phyloP scores from a whole-genome alignment of 78 protist genomes.

The Cavenderia fasciculata region DNA sequence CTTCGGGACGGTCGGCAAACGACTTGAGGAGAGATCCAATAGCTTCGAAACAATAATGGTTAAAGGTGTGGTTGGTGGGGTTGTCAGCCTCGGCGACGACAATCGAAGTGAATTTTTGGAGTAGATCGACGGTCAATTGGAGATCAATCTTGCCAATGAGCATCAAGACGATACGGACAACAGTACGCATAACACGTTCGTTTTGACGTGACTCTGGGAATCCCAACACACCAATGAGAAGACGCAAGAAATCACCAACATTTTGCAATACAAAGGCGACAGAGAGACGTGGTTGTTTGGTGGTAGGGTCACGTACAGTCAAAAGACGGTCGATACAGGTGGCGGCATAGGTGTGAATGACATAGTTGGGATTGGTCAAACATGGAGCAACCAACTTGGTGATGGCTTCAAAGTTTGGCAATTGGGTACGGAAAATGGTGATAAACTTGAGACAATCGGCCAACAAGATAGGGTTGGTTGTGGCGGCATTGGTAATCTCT shows the following conservation, averaged over 20 bases:
- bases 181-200: conserved; percentile 73
- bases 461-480: conserved; percentile 69
- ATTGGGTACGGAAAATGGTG: conserved; percentile 85
- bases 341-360: conserved; percentile 93
- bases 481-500: conserved; percentile 65
- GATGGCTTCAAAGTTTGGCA: conserved; percentile 42
- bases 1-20: conserved; percentile 26
- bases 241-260: conserved; percentile 41
- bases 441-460: conserved; percentile 95
- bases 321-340: conserved; percentile 86
- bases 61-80: conserved; percentile 94
- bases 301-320: conserved; percentile 73
- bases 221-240: conserved; percentile 69
- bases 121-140: background rate
- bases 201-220: conserved; percentile 73
- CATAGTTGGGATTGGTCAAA: conserved; percentile 49
- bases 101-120: conserved; percentile 47
- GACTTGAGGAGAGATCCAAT: conserved; percentile 84
- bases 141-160: conserved; percentile 20
- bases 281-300: conserved; percentile 38
- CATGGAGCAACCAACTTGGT: conserved; percentile 33
- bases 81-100: conserved; percentile 79
- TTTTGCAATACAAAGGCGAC: background rate
- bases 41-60: conserved; percentile 95
- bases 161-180: conserved; percentile 26